Base-by-base conservation (phyloP, 345 rosid genomes). In the Murraya koenigii region DNA sequence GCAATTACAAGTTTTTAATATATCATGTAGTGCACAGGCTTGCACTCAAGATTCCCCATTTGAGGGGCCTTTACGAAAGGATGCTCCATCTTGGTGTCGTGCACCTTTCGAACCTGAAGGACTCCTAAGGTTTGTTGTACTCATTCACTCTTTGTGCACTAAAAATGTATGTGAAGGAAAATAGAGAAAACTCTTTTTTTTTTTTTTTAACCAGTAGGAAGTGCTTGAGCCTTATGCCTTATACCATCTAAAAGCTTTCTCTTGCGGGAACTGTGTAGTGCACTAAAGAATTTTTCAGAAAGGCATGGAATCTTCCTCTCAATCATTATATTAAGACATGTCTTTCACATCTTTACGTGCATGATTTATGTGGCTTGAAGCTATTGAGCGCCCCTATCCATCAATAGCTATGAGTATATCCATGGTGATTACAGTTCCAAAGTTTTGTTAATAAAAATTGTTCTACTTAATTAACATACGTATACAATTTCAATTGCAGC, bases 61-160 rank as follows among this genome's bases (percentile, higher is more conserved):
- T 63, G 89, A 82, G 41, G 92, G 97, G 69, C 82, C 90, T 65
- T 66, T 95, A 3, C 81, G 75, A 39, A 76, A 44, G 67, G 86
- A 81, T 78, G 97, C 97, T 83, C 93, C 98, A 19, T 83, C 96
- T 10, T 93, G 98, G 99, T 95, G 98, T 72, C 83, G 68, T 77
- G 94, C 98, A 58, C 96, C 99, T 38, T 93, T 93, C 70, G 99
- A 93, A 82, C 99, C 99, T 70, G 99, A 95, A 84, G 98, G 99
- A 77, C 76, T 90, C 77, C 75, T 94, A 70, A 94, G 98, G 98
- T 93, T 62, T 74, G 70, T 78, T 63, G 32, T 19, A 19, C 54
- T 33, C 74, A 32, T 65, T 71, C 22, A 39, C 17, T 63, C 47
- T 72, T 35, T 26, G 22, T 5, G 55, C 52, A 33, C 26, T 23